A percentile compares a stretch with the other conserved stretches of the same genome.
These are phyloP conservation scores for Diversispora epigaea DNA, from an alignment of 192 early-diverging fungal genomes.

Conservation along the genomic window DNA sequence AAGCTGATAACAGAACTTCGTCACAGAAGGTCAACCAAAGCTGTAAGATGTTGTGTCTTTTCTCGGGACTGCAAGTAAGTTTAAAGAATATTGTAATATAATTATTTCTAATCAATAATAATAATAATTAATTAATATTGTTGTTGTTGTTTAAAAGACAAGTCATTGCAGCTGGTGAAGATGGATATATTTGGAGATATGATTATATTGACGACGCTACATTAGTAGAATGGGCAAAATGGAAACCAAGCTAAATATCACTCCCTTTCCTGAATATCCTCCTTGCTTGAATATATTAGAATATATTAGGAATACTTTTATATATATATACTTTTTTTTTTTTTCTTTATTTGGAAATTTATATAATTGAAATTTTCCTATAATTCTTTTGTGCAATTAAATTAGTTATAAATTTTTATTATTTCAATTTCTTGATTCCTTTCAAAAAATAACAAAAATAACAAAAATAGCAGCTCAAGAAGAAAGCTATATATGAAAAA, in stretches of 20 bases:
- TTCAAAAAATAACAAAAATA: no score
- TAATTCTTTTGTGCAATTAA: neutral
- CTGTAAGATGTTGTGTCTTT: slow-evolving; percentile 79
- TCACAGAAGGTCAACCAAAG: slow-evolving; percentile 76
- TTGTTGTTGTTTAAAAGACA: slow-evolving; percentile 40
- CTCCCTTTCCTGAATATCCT: no score
- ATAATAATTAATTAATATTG: neutral
- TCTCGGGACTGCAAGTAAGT: slow-evolving; percentile 69
- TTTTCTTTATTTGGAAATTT: no score
- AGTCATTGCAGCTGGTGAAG: slow-evolving; percentile 72
- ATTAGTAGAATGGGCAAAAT: slow-evolving; percentile 68
- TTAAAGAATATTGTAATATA: neutral
- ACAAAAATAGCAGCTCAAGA: no score
- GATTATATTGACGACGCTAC: slow-evolving; percentile 76
- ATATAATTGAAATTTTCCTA: no score
- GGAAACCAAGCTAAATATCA: slow-evolving; percentile 31
- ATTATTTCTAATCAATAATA: neutral
- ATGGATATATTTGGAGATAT: slow-evolving; percentile 81
- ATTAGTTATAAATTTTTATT: neutral
- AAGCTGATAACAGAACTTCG: slow-evolving; percentile 60
- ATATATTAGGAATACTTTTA: no score
- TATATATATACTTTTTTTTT: no score
- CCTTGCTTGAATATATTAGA: no score
- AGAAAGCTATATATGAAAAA: no score
- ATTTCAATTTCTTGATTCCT: no score